Evolutionary conservation across 768 basidiomycete species (phyloP), one percentile per base, ranked within the genome.

Genomic region (Collybiopsis confluens): DNA sequence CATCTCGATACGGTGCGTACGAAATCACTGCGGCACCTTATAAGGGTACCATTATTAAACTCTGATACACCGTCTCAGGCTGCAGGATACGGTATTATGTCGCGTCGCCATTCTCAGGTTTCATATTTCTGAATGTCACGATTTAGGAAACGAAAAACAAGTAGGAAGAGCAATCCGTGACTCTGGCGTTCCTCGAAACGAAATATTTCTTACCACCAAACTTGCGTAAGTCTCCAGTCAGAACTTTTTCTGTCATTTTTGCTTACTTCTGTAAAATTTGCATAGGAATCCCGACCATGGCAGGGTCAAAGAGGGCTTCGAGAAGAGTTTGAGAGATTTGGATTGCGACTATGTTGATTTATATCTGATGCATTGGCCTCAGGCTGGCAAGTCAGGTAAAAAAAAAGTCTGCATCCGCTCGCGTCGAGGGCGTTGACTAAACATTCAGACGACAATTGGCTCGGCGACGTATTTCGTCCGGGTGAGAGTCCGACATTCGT

Each of bases 131-230:
- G 21, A n/a, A 13, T 8, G 16, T 20, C 42, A 40, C n/a, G 2
- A 70, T 33, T 13, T 13, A 33, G 75, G 63, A 1, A 82, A 77
- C 53, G 81, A 82, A 60, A 62, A 70, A 57, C 56, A 62, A 11
- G 78, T 80, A 20, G 77, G 79, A 3, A 59, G 62, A 21, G 79
- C 74, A 2, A 70, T 83, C 40, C 65, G 72, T 8, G 75, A 69
- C 20, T 76, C 74, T 20, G 70, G 69, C 0, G 64, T 79, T 16
- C 72, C 76, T 2, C 69, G 78, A 41, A 63, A 63, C 18, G 69
- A 77, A 26, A 64, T 81, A 38, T 81, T 73, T 61, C 56, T 82
- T 13, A 78, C 77, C 5, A 81, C 80, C n/a, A 82, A 82, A 58
- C 65, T 45, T 24, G 38, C 38, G 38, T 40, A 4, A 15, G 38